Conservation (phyloP, 2,329 filamentous ascomycete species). For the Neurospora crassa region DNA sequence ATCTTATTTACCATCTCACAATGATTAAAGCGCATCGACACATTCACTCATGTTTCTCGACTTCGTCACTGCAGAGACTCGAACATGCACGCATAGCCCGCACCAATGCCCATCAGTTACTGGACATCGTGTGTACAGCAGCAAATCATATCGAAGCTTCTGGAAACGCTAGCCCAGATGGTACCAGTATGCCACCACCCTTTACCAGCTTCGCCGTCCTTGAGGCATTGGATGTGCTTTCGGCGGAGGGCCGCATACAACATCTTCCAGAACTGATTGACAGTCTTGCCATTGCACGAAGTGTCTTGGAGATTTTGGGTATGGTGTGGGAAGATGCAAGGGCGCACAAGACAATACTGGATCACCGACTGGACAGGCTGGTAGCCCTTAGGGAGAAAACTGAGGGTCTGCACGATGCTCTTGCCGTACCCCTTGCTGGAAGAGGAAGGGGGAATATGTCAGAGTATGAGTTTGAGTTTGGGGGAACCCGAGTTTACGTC, state of each 20-base stretch:
- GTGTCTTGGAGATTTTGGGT: slow-evolving; percentile 45
- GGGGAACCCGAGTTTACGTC: slow-evolving; percentile 10
- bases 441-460: not conserved
- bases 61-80: slow-evolving; percentile 26
- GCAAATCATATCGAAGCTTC: slow-evolving; percentile 22
- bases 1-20: slow-evolving; percentile 56
- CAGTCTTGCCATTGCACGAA: slow-evolving; percentile 41
- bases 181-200: slow-evolving; percentile 41
- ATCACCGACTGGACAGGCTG: slow-evolving; percentile 26
- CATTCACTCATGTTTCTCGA: slow-evolving; percentile 32
- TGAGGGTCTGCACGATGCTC: not conserved
- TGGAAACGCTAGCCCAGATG: slow-evolving; percentile 15
- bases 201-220: slow-evolving; percentile 53
- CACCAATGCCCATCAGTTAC: slow-evolving; percentile 41
- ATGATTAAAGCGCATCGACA: slow-evolving; percentile 58
- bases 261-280: slow-evolving; percentile 43
- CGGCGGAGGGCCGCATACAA: slow-evolving; percentile 45
- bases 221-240: slow-evolving; percentile 57
- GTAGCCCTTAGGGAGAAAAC: slow-evolving; percentile 23
- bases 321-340: slow-evolving; percentile 50
- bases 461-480: not conserved
- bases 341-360: slow-evolving; percentile 39
- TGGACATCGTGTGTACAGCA: slow-evolving; percentile 36
- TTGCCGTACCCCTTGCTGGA: not conserved
- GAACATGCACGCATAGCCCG: slow-evolving; percentile 39